Evolutionary conservation across 2,329 filamentous ascomycete species (phyloP), one percentile per base, ranked within the genome.

Genomic region (Bipolaris bicolor): DNA sequence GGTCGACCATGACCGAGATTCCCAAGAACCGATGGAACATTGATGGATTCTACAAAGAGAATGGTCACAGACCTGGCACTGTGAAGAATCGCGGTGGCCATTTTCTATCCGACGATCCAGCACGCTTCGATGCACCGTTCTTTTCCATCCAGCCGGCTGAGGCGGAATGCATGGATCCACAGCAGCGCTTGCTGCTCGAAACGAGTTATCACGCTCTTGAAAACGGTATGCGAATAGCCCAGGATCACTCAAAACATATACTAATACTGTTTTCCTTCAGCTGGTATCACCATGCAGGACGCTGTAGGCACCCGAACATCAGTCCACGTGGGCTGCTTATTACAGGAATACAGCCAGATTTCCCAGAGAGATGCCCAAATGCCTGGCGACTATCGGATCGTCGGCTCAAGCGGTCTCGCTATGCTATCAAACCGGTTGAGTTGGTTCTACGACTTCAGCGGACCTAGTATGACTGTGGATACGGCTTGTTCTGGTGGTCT

Each of bases 401-500:
- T 57, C 2, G 58, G 58, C 18, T 52, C 54, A 3, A 55, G 53
- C n/a, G 51, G 57, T 2, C 26, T 59, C 33, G 49, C 51, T 43
- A 66, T 62, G 55, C 20, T 58, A 45, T 55, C 41, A 24, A 70
- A 70, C 36, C 51, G 66, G 6, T 11, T 69, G 15, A 69, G 66
- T 26, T 67, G 62, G 63, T 63, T 66, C n/a, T 74, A 67, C 33
- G 59, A 73, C 34, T 61, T 72, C 1, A 52, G 50, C 6, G 71
- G 71, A 1, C 59, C 70, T 0, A 67, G 64, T 18, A 46, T 73
- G 47, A 67, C 65, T 0, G 39, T 74, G 9, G 67, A 73, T 29
- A 73, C 71, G 10, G 70, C 69, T 4, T 74, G 71, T 39, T 73
- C 71, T 3, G 60, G 61, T 37, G 57, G 61, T 2, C 39, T 72